Evolutionary conservation across 1,139 yeast genomes (phyloP).

Genomic region (Kodamaea plutei): DNA sequence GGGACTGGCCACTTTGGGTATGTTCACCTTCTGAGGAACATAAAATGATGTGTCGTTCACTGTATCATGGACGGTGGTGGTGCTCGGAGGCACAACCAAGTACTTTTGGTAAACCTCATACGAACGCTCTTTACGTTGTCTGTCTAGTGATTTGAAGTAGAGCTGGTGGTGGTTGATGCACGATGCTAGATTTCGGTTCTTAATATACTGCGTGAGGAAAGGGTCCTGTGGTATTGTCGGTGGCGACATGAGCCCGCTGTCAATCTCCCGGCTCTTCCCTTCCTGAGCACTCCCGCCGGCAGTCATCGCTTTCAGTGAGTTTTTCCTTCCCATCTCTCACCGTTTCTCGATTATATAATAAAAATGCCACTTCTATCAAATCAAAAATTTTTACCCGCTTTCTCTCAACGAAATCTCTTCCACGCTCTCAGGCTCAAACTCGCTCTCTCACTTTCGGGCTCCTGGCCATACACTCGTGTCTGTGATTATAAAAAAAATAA

Average conservation of each 20-base stretch:
- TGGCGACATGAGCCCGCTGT: conserved; percentile 10
- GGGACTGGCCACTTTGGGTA: conserved; percentile 2
- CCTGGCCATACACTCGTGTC: too few relatives aligned
- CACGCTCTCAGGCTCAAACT: too few relatives aligned
- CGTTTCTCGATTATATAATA: too few relatives aligned
- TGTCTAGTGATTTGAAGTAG: conserved; percentile 22
- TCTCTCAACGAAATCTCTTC: too few relatives aligned
- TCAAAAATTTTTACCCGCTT: too few relatives aligned
- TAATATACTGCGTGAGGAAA: conserved; percentile 27
- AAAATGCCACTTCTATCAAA: too few relatives aligned
- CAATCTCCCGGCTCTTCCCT: not conserved
- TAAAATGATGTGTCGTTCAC: conserved; percentile 5
- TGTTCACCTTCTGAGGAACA: not conserved
- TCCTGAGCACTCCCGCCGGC: not conserved
- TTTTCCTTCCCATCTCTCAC: too few relatives aligned
- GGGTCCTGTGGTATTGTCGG: conserved; percentile 19
- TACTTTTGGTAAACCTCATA: conserved; percentile 27
- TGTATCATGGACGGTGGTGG: conserved; percentile 6
- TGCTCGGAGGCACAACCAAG: conserved; percentile 12
- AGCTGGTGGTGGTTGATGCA: conserved; percentile 20
- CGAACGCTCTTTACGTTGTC: conserved; percentile 22
- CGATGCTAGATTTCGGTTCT: conserved; percentile 17
- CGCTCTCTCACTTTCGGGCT: too few relatives aligned
- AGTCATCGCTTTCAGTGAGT: too few relatives aligned
- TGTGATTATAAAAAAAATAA: too few relatives aligned